Percentiles rank a stretch among this genome's conserved stretches.
Conservation (phyloP, 192 early-diverging fungal genomes). For the Lobosporangium transversale region DNA sequence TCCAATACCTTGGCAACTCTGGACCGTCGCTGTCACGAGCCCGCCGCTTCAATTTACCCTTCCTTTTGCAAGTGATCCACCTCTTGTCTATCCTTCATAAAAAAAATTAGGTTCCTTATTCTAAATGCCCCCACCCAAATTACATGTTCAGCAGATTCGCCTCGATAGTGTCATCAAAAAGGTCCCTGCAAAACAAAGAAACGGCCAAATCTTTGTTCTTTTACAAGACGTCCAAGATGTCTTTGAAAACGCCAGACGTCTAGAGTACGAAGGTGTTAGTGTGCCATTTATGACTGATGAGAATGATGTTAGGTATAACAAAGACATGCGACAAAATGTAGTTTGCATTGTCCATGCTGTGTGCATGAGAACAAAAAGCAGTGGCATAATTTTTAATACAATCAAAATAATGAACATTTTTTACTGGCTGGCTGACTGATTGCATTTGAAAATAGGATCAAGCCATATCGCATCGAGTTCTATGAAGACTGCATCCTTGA, state of each 20-base stretch:
- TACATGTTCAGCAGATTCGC: slow-evolving; percentile 20
- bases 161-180: slow-evolving; percentile 13
- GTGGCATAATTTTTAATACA: too few relatives aligned
- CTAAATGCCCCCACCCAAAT: slow-evolving; percentile 21
- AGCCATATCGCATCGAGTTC: slow-evolving; percentile 12
- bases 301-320: slow-evolving; percentile 13
- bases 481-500: slow-evolving; percentile 16
- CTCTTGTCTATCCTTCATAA: too few relatives aligned
- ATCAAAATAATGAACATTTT: not conserved
- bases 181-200: slow-evolving; percentile 1
- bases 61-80: too few relatives aligned
- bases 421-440: not conserved
- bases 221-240: slow-evolving; percentile 20
- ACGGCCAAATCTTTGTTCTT: slow-evolving; percentile 14
- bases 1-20: too few relatives aligned
- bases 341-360: too few relatives aligned
- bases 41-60: too few relatives aligned
- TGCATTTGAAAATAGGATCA: not conserved
- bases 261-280: slow-evolving; percentile 11
- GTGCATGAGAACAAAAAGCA: too few relatives aligned
- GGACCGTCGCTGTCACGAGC: too few relatives aligned
- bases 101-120: too few relatives aligned
- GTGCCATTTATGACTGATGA: slow-evolving; percentile 40
- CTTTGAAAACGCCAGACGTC: slow-evolving; percentile 16
- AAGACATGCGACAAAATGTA: too few relatives aligned